phyloP scores from a whole-genome alignment of 495 filamentous ascomycete genomes.

The Barbatosphaeria neglecta region DNA sequence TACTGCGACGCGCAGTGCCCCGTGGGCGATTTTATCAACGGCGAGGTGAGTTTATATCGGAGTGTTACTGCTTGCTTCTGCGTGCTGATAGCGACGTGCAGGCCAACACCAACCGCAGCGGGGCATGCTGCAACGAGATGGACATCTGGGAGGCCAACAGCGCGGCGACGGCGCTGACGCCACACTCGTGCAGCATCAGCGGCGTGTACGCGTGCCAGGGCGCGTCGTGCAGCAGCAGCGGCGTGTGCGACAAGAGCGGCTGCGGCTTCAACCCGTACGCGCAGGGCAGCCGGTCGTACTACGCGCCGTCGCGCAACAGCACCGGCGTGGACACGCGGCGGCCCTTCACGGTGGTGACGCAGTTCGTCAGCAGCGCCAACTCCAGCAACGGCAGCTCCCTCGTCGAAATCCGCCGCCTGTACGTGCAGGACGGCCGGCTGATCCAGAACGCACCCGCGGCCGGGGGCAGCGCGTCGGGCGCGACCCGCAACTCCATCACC shows the following conservation, averaged over 20 bases:
- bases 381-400: too few relatives aligned
- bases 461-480: constrained; percentile 17
- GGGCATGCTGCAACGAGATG: constrained; percentile 63
- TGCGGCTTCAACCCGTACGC: constrained; percentile 52
- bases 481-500: constrained; percentile 45
- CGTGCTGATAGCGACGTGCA: too few relatives aligned
- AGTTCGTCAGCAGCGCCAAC: constrained; percentile 45
- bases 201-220: constrained; percentile 33
- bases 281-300: constrained; percentile 43
- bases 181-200: constrained; percentile 41
- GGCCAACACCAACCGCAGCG: constrained; percentile 41
- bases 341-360: constrained; percentile 55
- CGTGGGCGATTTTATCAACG: constrained; percentile 55
- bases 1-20: constrained; percentile 70
- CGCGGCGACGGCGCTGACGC: constrained; percentile 42
- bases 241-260: constrained; percentile 54
- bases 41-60: constrained; percentile 28
- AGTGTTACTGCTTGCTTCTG: neutral
- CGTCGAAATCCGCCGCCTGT: constrained; percentile 46
- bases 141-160: constrained; percentile 56
- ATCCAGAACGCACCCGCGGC: constrained; percentile 34
- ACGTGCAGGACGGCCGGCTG: constrained; percentile 48
- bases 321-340: constrained; percentile 46
- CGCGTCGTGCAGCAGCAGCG: constrained; percentile 29
- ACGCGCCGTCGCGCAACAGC: constrained; percentile 25